Base-by-base conservation (phyloP, 1,139 yeast genomes). In the Hyphopichia buzzinii region DNA sequence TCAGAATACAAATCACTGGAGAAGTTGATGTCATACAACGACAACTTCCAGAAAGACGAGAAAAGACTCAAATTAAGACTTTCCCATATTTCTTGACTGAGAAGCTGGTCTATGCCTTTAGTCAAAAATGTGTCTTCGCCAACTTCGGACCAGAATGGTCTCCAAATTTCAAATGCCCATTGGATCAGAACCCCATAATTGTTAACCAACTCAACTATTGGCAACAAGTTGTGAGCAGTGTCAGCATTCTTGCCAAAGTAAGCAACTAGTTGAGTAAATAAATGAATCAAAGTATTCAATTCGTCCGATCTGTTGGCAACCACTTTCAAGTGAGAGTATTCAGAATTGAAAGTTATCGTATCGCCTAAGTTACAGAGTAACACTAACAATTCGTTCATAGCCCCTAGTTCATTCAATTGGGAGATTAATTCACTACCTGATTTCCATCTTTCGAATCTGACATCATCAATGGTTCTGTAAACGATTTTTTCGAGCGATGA, bases 91-190 rank as follows among this genome's bases (percentile, higher is more conserved):
- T 39, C 32, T 1, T 30, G 21, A 8, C 50, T 43, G 16, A 46
- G 27, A 14, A 35, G 16, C 16, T 24, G 19, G 33, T 49, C 40
- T 35, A 21, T 8, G 16, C 21, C 17, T n/a, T 11, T 8, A 40
- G 34, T 13, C 28, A 60, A 47, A 17, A 63, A 44, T n/a, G 12
- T 12, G 5, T 17, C 14, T 30, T 40, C 43, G 25, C 51, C 40
- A 8, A 40, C 36, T 23, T 55, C 54, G 6, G 60, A 52, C 32
- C 74, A 54, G 31, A 55, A 54, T 17, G 71, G 67, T 50, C 97
- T 73, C 95, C 96, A 87, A 2, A 88, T 52, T 42, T 84, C 88
- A 59, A 84, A 88, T 0, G 83, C 82, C 87, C 92, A 84, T 25
- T 74, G 71, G 0, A 81, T 67, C 3, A 79, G 71, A 3, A 89